phyloP scores from a whole-genome alignment of 352 stramenopile species.

The Chrysophaeum taylorii region DNA sequence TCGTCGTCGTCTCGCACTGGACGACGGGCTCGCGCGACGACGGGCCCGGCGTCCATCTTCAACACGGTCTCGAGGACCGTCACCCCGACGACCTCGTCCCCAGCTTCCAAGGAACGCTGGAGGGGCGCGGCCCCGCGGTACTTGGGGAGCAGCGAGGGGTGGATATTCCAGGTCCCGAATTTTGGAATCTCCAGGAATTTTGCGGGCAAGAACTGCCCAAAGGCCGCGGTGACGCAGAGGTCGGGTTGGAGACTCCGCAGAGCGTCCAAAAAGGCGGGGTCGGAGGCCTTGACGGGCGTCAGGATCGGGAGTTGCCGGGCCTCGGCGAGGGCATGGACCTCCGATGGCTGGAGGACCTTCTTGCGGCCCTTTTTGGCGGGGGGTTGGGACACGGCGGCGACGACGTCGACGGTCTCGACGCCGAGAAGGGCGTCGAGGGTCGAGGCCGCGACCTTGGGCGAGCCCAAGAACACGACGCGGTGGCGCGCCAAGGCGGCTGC shows the following conservation, averaged over 20 bases:
- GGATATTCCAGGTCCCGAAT: conserved; percentile 65
- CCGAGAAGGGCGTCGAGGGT: neutral
- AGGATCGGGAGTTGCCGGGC: conserved; percentile 45
- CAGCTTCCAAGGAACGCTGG: conserved; percentile 59
- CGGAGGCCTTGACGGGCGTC: conserved; percentile 47
- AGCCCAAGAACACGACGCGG: conserved; percentile 4
- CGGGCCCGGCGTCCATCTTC: conserved; percentile 67
- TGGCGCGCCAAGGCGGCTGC: too few species aligned
- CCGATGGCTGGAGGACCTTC: conserved; percentile 38
- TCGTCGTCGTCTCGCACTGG: conserved; percentile 48
- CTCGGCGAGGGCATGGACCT: conserved; percentile 56
- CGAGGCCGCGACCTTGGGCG: neutral
- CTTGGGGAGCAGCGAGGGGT: conserved; percentile 62
- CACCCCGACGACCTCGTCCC: conserved; percentile 60
- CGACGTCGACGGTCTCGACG: conserved; percentile 43
- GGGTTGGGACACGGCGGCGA: conserved; percentile 64
- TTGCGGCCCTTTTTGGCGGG: conserved; percentile 44
- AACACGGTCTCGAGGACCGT: conserved; percentile 65
- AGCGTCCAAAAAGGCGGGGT: conserved; percentile 53
- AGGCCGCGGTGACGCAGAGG: conserved; percentile 69
- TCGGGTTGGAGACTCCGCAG: conserved; percentile 50
- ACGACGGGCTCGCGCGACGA: conserved; percentile 46
- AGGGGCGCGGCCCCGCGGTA: conserved; percentile 65
- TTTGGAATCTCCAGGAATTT: conserved; percentile 54
- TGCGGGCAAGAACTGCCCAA: conserved; percentile 65